phyloP scores from a whole-genome alignment of 305 asterid species.

The Fraxinus floribunda region DNA sequence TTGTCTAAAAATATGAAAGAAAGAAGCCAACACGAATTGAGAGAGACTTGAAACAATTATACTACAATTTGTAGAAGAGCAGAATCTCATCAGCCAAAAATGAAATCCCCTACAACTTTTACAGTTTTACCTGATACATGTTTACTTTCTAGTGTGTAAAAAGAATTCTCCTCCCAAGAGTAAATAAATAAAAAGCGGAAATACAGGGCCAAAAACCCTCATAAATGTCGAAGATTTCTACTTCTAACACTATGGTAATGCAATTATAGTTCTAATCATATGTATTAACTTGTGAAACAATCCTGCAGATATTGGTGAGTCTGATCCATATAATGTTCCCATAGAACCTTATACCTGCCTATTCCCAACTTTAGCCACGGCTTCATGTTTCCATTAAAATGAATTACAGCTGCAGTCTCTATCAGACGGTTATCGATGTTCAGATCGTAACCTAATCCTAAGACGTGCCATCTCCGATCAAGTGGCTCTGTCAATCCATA shows the following conservation, averaged over 20 bases:
- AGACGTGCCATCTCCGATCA: slow-evolving; percentile 57
- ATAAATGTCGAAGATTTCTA: not conserved
- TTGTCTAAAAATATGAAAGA: slow-evolving; percentile 4
- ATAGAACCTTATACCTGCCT: slow-evolving; percentile 42
- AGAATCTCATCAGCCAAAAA: slow-evolving; percentile 21
- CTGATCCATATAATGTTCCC: slow-evolving; percentile 47
- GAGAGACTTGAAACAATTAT: slow-evolving; percentile 2
- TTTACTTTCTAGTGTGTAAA: slow-evolving; percentile 19
- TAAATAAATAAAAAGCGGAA: slow-evolving; percentile 13
- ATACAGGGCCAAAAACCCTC: slow-evolving; percentile 8
- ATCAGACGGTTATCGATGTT: slow-evolving; percentile 42
- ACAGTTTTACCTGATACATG: slow-evolving; percentile 30
- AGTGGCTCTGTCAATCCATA: slow-evolving; percentile 53
- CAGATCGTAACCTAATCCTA: slow-evolving; percentile 49
- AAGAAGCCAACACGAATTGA: not conserved
- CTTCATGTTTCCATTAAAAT: slow-evolving; percentile 56
- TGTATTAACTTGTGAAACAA: slow-evolving; percentile 39
- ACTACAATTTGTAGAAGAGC: slow-evolving; percentile 28
- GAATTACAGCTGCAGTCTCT: slow-evolving; percentile 51
- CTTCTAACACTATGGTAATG: slow-evolving; percentile 30
- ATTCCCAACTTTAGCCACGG: slow-evolving; percentile 57
- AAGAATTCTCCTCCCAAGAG: slow-evolving; percentile 14
- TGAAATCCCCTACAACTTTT: slow-evolving; percentile 16
- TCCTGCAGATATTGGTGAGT: slow-evolving; percentile 37
- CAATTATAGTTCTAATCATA: slow-evolving; percentile 22